Percentiles rank a stretch among this genome's conserved stretches.
Evolutionary conservation across 2,329 filamentous ascomycete genomes (phyloP).

Genomic region (Aspergillus hortae): DNA sequence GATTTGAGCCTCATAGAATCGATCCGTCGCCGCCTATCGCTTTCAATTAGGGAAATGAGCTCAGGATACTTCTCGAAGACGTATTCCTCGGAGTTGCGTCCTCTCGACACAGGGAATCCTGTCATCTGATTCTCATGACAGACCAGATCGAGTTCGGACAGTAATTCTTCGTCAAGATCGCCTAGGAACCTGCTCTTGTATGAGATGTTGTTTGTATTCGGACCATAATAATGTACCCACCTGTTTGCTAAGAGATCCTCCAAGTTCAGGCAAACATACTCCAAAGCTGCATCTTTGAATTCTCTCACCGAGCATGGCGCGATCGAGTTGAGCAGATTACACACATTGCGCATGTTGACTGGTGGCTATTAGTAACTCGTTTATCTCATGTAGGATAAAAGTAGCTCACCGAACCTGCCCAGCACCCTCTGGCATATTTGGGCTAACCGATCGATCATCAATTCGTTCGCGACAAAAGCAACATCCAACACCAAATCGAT

Average conservation of each 20-base stretch:
- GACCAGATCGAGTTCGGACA: conserved; percentile 73
- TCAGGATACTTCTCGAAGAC: conserved; percentile 45
- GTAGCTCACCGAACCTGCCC: conserved; percentile 66
- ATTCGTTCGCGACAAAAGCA: conserved; percentile 82
- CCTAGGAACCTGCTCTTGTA: conserved; percentile 60
- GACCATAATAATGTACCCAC: conserved; percentile 28
- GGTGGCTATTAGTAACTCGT: conserved; percentile 19
- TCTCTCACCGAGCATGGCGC: conserved; percentile 76
- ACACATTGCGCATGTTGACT: conserved; percentile 82
- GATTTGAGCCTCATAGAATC: conserved; percentile 71
- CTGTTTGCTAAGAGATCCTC: conserved; percentile 91
- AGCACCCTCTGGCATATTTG: conserved; percentile 85
- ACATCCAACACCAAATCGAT: conserved; percentile 88
- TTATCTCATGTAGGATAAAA: not conserved
- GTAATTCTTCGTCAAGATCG: conserved; percentile 78
- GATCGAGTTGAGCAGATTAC: conserved; percentile 78
- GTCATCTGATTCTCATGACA: conserved; percentile 80
- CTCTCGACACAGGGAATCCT: conserved; percentile 72
- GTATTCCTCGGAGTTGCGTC: conserved; percentile 63
- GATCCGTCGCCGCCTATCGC: conserved; percentile 59
- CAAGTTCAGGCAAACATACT: conserved; percentile 88
- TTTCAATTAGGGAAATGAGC: conserved; percentile 37
- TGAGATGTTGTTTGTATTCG: too few species aligned
- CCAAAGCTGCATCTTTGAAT: conserved; percentile 83
- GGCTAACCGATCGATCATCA: conserved; percentile 89